Base-by-base conservation (phyloP, 345 rosid species). In the Eucalyptus camaldulensis region DNA sequence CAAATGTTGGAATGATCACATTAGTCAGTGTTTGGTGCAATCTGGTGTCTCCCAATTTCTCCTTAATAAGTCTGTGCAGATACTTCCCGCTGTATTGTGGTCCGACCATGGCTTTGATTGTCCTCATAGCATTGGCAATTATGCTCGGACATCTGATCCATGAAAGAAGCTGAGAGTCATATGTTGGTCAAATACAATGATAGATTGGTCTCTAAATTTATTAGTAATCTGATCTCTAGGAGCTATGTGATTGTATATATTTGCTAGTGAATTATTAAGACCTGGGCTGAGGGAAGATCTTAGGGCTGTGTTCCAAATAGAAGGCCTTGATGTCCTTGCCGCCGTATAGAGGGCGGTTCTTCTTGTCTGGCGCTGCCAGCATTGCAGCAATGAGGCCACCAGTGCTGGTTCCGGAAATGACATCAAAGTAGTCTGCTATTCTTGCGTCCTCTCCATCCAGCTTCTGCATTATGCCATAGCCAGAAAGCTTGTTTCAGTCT, bases 341-440 rank as follows among this genome's bases (percentile, higher is more conserved):
- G 7, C 95, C 95, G 51, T 94, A 95, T 29, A 96, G 86, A 19
- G 98, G 98, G 27, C 97, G 94, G 22, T 95, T 93, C 25, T 92
- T 45, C 47, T 93, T 93, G 85, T 95, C 88, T 4, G 97, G 99
- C 12, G 94, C 85, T 0, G 96, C 91, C 8, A 96, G 91, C 98
- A 96, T 96, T 62, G 96, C 95, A 0, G 96, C 92, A 29, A 96
- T 93, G 3, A 96, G 94, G 49, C 98, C 97, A 3, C 98, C 97
- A 0, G 97, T 95, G 93, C 98, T 95, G 4, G 97, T 96, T 58
- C 97, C 97, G 0, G 96, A 89, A 10, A 96, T 91, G 60, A 95
- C 94, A 72, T 96, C 97, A 54, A 96, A 96, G 90, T 96, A 95
- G 76, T 96, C 98, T 31, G 96, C 96, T 22, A 96, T 86, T 83